A percentile compares a stretch with the other conserved stretches of the same genome.
These are phyloP conservation scores for Solanum etuberosum DNA, from an alignment of 257 asterid species.

Conservation along the genomic window DNA sequence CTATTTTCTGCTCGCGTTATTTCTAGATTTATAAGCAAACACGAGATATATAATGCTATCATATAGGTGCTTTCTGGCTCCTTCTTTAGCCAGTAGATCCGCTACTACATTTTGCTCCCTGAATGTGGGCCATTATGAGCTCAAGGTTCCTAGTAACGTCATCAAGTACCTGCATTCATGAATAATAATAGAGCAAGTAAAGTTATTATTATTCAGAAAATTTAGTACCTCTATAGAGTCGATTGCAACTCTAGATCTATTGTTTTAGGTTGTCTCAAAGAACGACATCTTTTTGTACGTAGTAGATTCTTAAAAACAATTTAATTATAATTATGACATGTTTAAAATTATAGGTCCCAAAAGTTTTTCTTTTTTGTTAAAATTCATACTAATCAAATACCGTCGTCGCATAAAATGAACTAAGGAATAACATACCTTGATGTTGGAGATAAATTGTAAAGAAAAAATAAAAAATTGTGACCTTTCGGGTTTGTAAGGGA, in stretches of 20 bases:
- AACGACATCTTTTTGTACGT: neutral
- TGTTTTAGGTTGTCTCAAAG: neutral
- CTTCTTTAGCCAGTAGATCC: too few relatives aligned
- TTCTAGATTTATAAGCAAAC: neutral
- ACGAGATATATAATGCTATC: neutral
- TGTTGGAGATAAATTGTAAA: neutral
- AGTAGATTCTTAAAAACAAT: neutral
- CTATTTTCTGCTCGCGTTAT: too few relatives aligned
- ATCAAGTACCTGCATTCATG: neutral
- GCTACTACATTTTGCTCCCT: neutral
- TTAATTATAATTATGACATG: neutral
- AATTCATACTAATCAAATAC: too few relatives aligned
- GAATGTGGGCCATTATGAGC: neutral
- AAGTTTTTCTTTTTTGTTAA: neutral
- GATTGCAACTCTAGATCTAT: neutral
- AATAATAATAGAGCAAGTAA: neutral
- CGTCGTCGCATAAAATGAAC: neutral
- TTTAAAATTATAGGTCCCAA: neutral
- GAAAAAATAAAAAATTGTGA: neutral
- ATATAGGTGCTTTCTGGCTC: neutral
- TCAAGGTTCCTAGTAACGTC: neutral
- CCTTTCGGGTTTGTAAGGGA: neutral
- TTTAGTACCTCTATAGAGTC: neutral
- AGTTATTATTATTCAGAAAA: neutral
- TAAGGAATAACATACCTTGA: neutral